Evolutionary conservation across 352 stramenopile species (phyloP), one percentile per base, ranked within the genome.

Genomic region (Pythium folliculosum): DNA sequence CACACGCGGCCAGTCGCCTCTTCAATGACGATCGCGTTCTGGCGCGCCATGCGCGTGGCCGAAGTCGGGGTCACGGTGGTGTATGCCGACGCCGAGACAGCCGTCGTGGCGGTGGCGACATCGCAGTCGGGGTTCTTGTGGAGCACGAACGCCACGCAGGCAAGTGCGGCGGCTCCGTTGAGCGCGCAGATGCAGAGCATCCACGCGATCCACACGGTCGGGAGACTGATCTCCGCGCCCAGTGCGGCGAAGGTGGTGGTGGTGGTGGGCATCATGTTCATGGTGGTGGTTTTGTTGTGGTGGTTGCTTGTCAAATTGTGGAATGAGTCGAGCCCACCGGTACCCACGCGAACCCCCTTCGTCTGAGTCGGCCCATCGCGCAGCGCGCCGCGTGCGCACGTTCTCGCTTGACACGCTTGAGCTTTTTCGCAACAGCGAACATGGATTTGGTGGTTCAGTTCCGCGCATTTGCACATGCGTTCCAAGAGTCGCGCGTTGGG

Each of bases 151-250:
- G 40, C 59, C 51, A 66, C 60, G 51, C 71, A 77, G 2, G 63
- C 70, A 37, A 75, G 44, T 40, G 70, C 54, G n/a, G 71, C 59
- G 8, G 32, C 61, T 49, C 63, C 55, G 49, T 75, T 77, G 45
- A 66, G 54, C 23, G 52, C 60, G 58, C 63, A 77, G 57, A 75
- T 72, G 60, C 63, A 59, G 4, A 77, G 60, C 67, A 75, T 68
- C 60, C 67, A 74, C n/a, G 60, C 40, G n/a, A 72, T 45, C 71
- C 71, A 77, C 37, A 69, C 52, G 53, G 60, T 55, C 35, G 35
- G 22, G 50, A 67, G 67, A 51, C 45, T 35, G 55, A 60, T 44
- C 48, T 67, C 58, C 10, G 43, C n/a, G 45, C 51, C 56, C 54
- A 67, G 35, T 40, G 58, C 58, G 58, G 47, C 35, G 30, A 51